Evolutionary conservation across 2,329 filamentous ascomycete genomes (phyloP).

Genomic region (Aureobasidium uvarum): DNA sequence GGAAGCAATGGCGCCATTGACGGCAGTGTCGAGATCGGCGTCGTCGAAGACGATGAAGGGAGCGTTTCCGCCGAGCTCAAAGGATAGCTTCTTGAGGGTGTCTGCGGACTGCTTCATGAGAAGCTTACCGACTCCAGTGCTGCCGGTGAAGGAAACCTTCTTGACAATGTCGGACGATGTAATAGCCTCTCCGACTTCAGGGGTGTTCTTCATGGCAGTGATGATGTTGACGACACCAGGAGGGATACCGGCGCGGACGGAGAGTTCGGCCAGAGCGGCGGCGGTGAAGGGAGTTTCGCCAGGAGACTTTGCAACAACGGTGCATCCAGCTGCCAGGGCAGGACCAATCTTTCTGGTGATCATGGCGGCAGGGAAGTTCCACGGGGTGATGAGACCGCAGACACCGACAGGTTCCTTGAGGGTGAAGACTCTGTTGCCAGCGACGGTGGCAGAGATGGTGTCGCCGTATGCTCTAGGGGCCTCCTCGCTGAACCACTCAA

Average conservation of each 20-base stretch:
- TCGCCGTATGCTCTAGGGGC: constrained; percentile 72
- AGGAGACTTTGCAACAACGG: constrained; percentile 87
- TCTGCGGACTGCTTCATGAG: constrained; percentile 87
- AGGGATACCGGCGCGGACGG: constrained; percentile 81
- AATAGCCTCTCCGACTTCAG: constrained; percentile 71
- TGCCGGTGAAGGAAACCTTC: constrained; percentile 93
- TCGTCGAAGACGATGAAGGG: constrained; percentile 98
- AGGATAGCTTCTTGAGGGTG: constrained; percentile 81
- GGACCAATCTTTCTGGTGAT: constrained; percentile 55
- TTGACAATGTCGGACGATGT: constrained; percentile 74
- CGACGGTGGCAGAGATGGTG: constrained; percentile 66
- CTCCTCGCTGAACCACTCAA: constrained; percentile 81
- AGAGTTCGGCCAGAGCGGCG: constrained; percentile 82
- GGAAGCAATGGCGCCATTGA: constrained; percentile 75
- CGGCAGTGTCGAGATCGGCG: constrained; percentile 77
- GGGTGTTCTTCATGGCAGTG: constrained; percentile 74
- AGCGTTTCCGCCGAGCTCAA: constrained; percentile 92
- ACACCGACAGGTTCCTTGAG: constrained; percentile 83
- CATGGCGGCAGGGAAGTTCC: constrained; percentile 33
- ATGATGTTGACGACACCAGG: constrained; percentile 89
- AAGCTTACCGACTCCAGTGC: constrained; percentile 64
- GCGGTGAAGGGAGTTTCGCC: constrained; percentile 90
- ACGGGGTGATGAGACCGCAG: constrained; percentile 76
- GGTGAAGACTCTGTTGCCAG: constrained; percentile 73
- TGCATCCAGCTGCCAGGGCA: constrained; percentile 89